Evolutionary conservation across 805 yeast species (phyloP), one percentile per base, ranked within the genome.

Genomic region (Candida chauliodis): DNA sequence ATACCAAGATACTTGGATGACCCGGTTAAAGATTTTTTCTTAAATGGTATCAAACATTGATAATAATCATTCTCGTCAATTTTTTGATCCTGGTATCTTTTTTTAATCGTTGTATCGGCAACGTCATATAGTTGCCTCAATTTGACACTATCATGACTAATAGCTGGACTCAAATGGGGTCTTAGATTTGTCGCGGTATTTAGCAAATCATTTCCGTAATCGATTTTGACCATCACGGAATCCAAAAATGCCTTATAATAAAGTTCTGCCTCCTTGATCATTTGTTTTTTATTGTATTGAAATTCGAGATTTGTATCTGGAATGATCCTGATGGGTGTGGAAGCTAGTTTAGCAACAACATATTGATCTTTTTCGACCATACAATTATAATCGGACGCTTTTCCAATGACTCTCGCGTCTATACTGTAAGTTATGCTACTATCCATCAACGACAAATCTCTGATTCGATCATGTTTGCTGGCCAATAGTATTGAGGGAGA

Each of bases 341-440:
- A 48, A 5, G 55, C 55, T 31, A 62, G 67, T 25, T 53, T 52
- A 16, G 66, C 68, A 29, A 66, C 51, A n/a, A 66, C 61, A 38
- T 66, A 68, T 43, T 53, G 58, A 38, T 68, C 66, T 2, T 44
- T 37, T 11, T 43, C 43, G 6, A 44, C 44, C 4, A 40, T 32
- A 31, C 44, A 48, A 18, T 56, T 48, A 45, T 63, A 65, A 26
- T 62, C 66, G 18, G 60, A 53, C 0, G 71, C 68, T 22, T 54
- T 61, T 5, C 72, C 73, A 23, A 68, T 60, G 23, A 68, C 57
- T 45, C 71, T 56, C 9, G 71, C 69, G 39, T 56, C 61, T 4
- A 68, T 61, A 27, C 62, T 56, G 44, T 66, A 68, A 31, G 49
- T 51, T 4, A 66, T 52, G 7, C 59, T 55, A 7, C 67, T 53